phyloP scores from a whole-genome alignment of 2,329 filamentous ascomycete species.

The Hypoxylon sp. region DNA sequence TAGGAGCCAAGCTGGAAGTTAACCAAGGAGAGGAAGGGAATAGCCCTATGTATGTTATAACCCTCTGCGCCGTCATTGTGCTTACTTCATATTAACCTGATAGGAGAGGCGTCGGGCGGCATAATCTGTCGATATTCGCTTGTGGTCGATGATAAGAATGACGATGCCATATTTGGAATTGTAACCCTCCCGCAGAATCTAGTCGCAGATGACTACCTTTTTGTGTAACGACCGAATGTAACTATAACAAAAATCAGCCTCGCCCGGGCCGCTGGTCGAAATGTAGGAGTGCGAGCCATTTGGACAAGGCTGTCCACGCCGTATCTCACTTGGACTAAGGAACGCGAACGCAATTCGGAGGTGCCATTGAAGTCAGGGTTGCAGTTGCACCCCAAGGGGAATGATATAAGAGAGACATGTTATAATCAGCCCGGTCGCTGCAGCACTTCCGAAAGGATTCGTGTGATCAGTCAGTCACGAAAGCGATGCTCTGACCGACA shows the following conservation, averaged over 20 bases:
- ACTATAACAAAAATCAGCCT: conserved; percentile 39
- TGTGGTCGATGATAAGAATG: conserved; percentile 38
- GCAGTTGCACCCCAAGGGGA: conserved; percentile 28
- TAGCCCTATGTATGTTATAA: conserved; percentile 15
- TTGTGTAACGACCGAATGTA: conserved; percentile 39
- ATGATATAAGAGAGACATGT: conserved; percentile 26
- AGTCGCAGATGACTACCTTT: conserved; percentile 38
- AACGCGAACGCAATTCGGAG: conserved; percentile 26
- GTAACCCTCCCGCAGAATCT: conserved; percentile 40
- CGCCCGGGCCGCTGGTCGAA: conserved; percentile 32
- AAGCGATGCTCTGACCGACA: conserved; percentile 37
- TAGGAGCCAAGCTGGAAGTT: conserved; percentile 14
- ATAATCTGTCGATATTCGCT: conserved; percentile 25
- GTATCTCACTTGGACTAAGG: conserved; percentile 21
- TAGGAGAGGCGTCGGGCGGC: neutral
- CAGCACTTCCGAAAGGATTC: conserved; percentile 46
- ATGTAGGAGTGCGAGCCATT: conserved; percentile 30
- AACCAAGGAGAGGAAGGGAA: conserved; percentile 6
- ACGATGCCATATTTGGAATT: conserved; percentile 29
- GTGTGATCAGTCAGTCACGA: conserved; percentile 41
- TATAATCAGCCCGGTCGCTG: conserved; percentile 43
- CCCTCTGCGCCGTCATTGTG: conserved; percentile 17
- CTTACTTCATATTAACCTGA: conserved; percentile 24
- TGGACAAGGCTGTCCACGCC: conserved; percentile 36
- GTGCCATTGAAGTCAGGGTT: conserved; percentile 32